Evolutionary conservation across 164 flowering plant genomes (phyloP), one percentile per base, ranked within the genome.

Genomic region (Berberis thunbergii): DNA sequence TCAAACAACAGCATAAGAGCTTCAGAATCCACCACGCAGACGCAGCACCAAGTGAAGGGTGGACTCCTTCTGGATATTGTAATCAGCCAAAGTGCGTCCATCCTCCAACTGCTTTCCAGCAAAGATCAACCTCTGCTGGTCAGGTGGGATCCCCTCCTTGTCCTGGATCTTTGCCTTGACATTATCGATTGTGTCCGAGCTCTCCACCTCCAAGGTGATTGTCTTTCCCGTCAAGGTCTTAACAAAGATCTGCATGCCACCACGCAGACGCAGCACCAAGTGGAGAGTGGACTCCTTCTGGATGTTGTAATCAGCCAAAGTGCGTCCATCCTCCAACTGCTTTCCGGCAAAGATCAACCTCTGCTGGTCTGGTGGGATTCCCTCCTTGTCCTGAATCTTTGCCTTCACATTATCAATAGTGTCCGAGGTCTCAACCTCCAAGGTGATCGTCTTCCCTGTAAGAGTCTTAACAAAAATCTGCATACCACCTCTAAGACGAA

Each of bases 91-190:
- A 8, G 54, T 50, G 12, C 54, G 54, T 2, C 54, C 54, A 50
- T 50, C 54, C 54, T 50, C 54, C 54, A 50, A 50, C 54, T 50
- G 54, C 54, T 50, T 50, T 9, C 54, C 54, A 5, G 54, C 54
- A 50, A 50, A 50, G 11, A 50, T 50, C 7, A 50, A 9, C 7
- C 54, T 6, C 11, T 50, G 54, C 54, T 50, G 54, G 11, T 50
- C 54, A 8, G 54, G 54, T 3, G 54, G 54, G 12, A 50, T 50
- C 8, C 54, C 54, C 12, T 50, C 54, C 54, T 50, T 50, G 54
- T 50, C 54, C 54, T 50, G 54, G 54, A 50, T 50, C 54, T 50
- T 50, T 3, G 54, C 54, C 54, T 50, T 50, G 10, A 50, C 54
- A 2, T 50, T 50, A 50, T 50, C 54, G 12, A 50, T 50, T 5